Evolutionary conservation across 306 rosid species (phyloP), one percentile per base, ranked within the genome.

Genomic region (Gleditsia sinensis): DNA sequence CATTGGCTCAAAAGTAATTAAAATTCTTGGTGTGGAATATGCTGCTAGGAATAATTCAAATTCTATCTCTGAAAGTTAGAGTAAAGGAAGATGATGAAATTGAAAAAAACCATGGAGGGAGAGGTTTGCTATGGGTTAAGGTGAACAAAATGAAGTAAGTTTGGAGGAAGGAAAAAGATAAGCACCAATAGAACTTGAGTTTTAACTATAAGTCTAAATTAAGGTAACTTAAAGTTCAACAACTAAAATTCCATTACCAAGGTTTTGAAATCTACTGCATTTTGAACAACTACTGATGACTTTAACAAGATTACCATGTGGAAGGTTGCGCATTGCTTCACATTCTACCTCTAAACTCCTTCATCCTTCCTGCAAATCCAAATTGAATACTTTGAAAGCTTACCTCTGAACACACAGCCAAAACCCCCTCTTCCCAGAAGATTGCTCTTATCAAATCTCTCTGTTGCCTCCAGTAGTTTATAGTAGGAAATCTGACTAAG

Each of bases 311-410:
- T 77, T 69, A 1, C 81, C 71, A 25, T 77, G 81, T 1, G 76
- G 81, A 37, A 77, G 75, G 46, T 77, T 68, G 58, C 69, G 59
- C 70, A 77, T 45, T 25, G 75, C 75, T 68, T 77, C 68, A 17
- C 81, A 77, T 77, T 77, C 81, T 9, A 3, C 16, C 12, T 70
- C 71, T 49, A 77, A 77, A 45, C 66, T 77, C 48, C 42, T 77
- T 39, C 56, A 60, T 49, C 20, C 69, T 33, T 60, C 57, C 7
- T 59, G 65, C 3, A 19, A 24, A 0, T 69, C 76, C 50, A 60
- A 69, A 59, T 60, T 61, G 60, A 74, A 74, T 13, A 77, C 76
- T 61, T 77, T 20, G 32, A 66, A 78, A 78, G 77, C 32, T 37
- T 2, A 5, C 82, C 82, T 23, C 13, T 42, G 53, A 69, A 77